Evolutionary conservation across 2,329 filamentous ascomycete species (phyloP), one percentile per base, ranked within the genome.

Genomic region (Chaetomium olivaceum): DNA sequence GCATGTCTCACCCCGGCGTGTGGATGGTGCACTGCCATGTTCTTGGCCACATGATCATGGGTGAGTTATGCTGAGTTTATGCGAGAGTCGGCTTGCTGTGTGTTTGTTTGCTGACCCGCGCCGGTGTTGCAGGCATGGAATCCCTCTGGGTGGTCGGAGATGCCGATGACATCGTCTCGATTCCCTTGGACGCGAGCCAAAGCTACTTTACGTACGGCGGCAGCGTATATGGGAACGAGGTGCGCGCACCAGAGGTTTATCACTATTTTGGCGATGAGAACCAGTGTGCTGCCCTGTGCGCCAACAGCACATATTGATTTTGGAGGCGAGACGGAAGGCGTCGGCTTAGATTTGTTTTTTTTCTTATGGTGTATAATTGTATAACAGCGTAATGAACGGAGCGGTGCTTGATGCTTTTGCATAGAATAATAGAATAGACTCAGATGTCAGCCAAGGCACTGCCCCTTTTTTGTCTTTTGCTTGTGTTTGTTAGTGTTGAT

Each of bases 21-120:
- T 88, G 85, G 85, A 84, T 88, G 83, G 77, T 88, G 68, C 86
- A 88, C 73, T 88, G 86, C 68, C 86, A 88, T 72, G 81, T 84
- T 19, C 68, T 84, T 58, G 81, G 82, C 62, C 86, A 88, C 72
- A 85, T 86, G 80, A 75, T 85, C 21, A 87, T 87, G 84, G 83
- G 81, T 70, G 75, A 76, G 80, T 74, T 8, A 16, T 36, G n/a
- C 23, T 25, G 2, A 5, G 3, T 3, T 52, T 55, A 21, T 6
- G 8, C 12, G 3, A 29, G 19, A 14, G 21, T 19, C 19, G 61
- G 70, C 39, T 73, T 73, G 63, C 6, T 29, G 27, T 29, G 27
- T 14, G 68, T 74, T 19, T 71, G 69, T 71, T 43, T 64, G 73
- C 5, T 71, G 73, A 36, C 70, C 71, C 14, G 62, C 70, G 71